Base-by-base conservation (phyloP, 768 basidiomycete genomes). In the Dacryopinax primogenitus region DNA sequence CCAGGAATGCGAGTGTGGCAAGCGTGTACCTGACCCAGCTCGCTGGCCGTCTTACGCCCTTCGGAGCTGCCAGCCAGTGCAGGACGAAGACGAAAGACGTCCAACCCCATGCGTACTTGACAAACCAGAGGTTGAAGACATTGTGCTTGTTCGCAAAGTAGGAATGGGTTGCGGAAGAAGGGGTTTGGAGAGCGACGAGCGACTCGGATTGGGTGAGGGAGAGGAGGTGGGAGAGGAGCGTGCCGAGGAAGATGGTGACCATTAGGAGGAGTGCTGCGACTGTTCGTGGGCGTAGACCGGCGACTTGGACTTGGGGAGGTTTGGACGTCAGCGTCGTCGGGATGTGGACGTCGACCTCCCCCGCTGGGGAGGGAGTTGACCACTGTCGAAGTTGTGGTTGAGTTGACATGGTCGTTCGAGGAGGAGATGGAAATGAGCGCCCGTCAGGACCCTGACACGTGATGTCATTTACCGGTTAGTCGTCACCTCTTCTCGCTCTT, bases 41-140 rank as follows among this genome's bases (percentile, higher is more conserved):
- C 11, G 13, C 30, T 16, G 18, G 33, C 18, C 37, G 34, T 21
- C 26, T 36, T 30, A 35, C 33, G 7, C 4, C 2, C 1, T 77
- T 73, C 3, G 86, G 82, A 68, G 82, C 81, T 0, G 87, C 85
- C 62, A 80, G 32, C 79, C 82, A 87, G 28, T 81, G 77, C 64
- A 81, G 70, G 64, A 85, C 71, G 70, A 90, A 91, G 0, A 82
- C 78, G 34, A 78, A 78, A 6, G 89, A 80, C 1, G 92, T 93
- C 92, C 93, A 96, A 0, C 77, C 90, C 93, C 95, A 96, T 26
- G 87, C 84, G 63, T 83, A 80, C 76, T 98, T 98, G 72, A 94
- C 90, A 76, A 95, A 94, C 70, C 83, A 77, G 65, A 86, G 80
- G 72, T 97, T 98, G 72, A 98, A 80, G 1, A 81, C 62, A 72